A percentile compares a stretch with the other conserved stretches of the same genome.
Evolutionary conservation across 495 filamentous ascomycete genomes (phyloP).

Genomic region (Penicillium bovifimosum): DNA sequence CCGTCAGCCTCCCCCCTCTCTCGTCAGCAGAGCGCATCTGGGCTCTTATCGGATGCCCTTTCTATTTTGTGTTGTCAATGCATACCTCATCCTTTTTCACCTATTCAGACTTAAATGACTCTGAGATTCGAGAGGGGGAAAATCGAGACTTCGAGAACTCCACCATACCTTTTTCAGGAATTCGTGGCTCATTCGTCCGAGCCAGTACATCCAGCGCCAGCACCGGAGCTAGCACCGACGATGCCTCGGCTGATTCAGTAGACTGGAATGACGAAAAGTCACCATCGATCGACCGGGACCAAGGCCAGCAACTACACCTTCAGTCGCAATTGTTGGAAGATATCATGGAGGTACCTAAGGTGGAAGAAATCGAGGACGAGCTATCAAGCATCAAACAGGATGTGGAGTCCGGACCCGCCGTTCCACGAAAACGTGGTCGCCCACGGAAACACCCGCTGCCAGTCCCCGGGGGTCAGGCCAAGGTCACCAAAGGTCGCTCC

Average conservation of each 20-base stretch:
- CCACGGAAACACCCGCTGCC: slow-evolving; percentile 78
- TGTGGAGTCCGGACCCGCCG: slow-evolving; percentile 31
- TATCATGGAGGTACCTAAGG: slow-evolving; percentile 32
- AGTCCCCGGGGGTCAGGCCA: slow-evolving; percentile 49
- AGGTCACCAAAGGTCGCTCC: slow-evolving; percentile 78
- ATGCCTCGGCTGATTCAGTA: slow-evolving; percentile 33
- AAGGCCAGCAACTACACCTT: slow-evolving; percentile 20
- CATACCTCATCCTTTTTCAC: slow-evolving; percentile 29
- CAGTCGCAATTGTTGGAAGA: slow-evolving; percentile 18
- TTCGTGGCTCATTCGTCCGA: slow-evolving; percentile 26
- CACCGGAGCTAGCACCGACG: slow-evolving; percentile 33
- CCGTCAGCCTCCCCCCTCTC: slow-evolving; percentile 1
- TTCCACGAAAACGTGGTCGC: slow-evolving; percentile 61
- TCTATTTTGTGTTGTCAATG: slow-evolving; percentile 41
- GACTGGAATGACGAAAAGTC: slow-evolving; percentile 33
- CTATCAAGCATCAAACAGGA: slow-evolving; percentile 35
- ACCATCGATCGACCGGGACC: slow-evolving; percentile 13
- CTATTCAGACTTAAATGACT: slow-evolving; percentile 14
- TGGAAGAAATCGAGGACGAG: slow-evolving; percentile 43
- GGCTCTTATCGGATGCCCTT: slow-evolving; percentile 4
- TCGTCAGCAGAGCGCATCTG: background rate
- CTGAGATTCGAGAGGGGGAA: slow-evolving; percentile 11
- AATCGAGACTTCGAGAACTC: slow-evolving; percentile 21
- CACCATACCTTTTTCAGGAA: slow-evolving; percentile 17
- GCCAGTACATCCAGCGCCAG: slow-evolving; percentile 34